A percentile compares a stretch with the other conserved stretches of the same genome.
Conservation (phyloP, 768 basidiomycete species). For the Collybiopsis confluens region DNA sequence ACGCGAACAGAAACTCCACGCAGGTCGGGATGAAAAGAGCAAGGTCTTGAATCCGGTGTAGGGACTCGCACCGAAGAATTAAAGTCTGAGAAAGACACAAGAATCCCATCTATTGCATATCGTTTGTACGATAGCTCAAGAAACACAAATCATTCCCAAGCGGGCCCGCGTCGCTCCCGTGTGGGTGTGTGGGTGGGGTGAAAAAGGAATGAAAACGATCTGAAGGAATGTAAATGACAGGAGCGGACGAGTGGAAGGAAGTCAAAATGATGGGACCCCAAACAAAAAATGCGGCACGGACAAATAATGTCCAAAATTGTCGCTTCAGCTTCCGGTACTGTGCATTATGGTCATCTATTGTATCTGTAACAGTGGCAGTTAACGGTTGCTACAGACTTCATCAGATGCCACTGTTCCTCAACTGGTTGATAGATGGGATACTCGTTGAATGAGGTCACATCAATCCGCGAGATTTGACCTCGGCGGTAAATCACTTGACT, state of each 20-base stretch:
- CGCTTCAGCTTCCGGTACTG: too few species aligned
- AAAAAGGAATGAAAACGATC: not conserved
- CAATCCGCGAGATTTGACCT: too few species aligned
- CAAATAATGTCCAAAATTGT: too few species aligned
- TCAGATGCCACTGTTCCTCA: too few species aligned
- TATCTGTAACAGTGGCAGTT: not conserved
- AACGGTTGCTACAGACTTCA: not conserved
- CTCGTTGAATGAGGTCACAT: too few species aligned
- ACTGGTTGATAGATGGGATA: too few species aligned
- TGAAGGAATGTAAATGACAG: conserved; percentile 8
- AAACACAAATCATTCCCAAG: conserved; percentile 2
- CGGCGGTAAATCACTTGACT: too few species aligned
- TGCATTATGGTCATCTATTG: not conserved
- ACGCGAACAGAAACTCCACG: conserved; percentile 57
- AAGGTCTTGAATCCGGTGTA: conserved; percentile 41
- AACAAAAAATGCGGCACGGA: too few species aligned
- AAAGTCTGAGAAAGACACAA: conserved; percentile 68
- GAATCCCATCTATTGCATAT: conserved; percentile 33
- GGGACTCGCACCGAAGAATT: conserved; percentile 65
- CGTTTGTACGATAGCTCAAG: not conserved
- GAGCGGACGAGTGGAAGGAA: not conserved
- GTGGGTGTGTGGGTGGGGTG: not conserved
- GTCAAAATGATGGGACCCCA: not conserved
- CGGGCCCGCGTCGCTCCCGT: not conserved
- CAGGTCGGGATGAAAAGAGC: conserved; percentile 59